phyloP scores from a whole-genome alignment of 352 stramenopile species.

The Peronospora belbahrii region DNA sequence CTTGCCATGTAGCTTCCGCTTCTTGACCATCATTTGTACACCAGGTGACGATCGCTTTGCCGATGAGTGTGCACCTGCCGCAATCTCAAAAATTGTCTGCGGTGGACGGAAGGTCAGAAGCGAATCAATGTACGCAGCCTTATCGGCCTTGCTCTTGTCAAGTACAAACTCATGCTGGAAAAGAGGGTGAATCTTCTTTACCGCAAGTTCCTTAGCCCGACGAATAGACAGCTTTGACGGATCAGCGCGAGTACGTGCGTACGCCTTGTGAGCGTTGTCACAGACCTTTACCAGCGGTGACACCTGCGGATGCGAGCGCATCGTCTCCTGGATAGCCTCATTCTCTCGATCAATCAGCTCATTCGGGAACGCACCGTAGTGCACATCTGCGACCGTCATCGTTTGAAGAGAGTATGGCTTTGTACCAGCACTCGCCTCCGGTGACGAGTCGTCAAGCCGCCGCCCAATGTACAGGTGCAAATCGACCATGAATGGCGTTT shows the following conservation, averaged over 20 bases:
- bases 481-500: slow-evolving; percentile 98
- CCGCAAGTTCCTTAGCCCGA: slow-evolving; percentile 88
- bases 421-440: slow-evolving; percentile 25
- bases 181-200: slow-evolving; percentile 90
- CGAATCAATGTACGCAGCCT: slow-evolving; percentile 89
- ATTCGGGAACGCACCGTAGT: slow-evolving; percentile 97
- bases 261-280: slow-evolving; percentile 97
- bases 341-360: slow-evolving; percentile 93
- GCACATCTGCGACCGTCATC: slow-evolving; percentile 94
- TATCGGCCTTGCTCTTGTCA: slow-evolving; percentile 62
- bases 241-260: slow-evolving; percentile 91
- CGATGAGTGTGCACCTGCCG: slow-evolving; percentile 72
- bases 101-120: slow-evolving; percentile 91
- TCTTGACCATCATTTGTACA: slow-evolving; percentile 83
- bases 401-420: slow-evolving; percentile 85
- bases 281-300: slow-evolving; percentile 85
- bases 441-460: slow-evolving; percentile 67
- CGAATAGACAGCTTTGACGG: slow-evolving; percentile 93
- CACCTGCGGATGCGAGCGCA: slow-evolving; percentile 74
- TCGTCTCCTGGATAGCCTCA: slow-evolving; percentile 89
- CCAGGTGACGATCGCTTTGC: slow-evolving; percentile 67
- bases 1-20: slow-evolving; percentile 76
- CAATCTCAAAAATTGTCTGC: slow-evolving; percentile 95
- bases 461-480: slow-evolving; percentile 93
- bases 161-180: slow-evolving; percentile 84